Base-by-base conservation (phyloP, 2,329 filamentous ascomycete species). In the Neocucurbitaria cava region DNA sequence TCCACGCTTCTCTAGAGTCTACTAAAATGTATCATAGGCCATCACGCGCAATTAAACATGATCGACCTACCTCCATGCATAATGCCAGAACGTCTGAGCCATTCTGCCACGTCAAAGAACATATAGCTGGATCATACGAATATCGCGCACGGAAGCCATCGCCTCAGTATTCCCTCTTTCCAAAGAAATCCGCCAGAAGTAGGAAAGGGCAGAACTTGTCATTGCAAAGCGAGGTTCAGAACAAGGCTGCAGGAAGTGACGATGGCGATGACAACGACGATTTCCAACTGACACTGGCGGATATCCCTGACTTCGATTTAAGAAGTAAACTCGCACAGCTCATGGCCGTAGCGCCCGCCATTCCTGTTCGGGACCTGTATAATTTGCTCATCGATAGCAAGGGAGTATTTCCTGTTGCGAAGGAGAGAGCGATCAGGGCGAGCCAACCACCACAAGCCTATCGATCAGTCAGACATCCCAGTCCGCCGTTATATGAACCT, bases 311-410 rank as follows among this genome's bases (percentile, higher is more conserved):
- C 23, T 58, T 58, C 20, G 11, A 35, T 3, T 3, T 54, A 3
- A 52, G 67, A 3, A 50, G 44, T 7, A 61, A 65, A 15, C 62
- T 66, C 6, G 60, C 62, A 0, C 45, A 62, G 2, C 40, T 66
- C 7, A 62, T 65, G 60, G 61, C 54, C 2, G 47, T 65, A 7
- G 62, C 60, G 24, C 66, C 65, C 0, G 40, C 26, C 1, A 15
- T 69, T 10, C 58, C 61, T 1, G 46, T 68, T 3, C 31, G 49
- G 1, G 54, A 66, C 8, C 26, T 68, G 3, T 59, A 64, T 36
- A 31, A 62, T 20, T 49, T 70, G 5, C 44, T 68, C 5, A 20
- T 58, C 5, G 60, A 65, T 8, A 52, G 20, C 7, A 46, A 56
- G 10, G 64, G 58, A 0, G 26, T 44, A 9, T 39, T 61, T 18